Evolutionary conservation across 768 basidiomycete species (phyloP), one percentile per base, ranked within the genome.

Genomic region (Rhodotorula graminis): DNA sequence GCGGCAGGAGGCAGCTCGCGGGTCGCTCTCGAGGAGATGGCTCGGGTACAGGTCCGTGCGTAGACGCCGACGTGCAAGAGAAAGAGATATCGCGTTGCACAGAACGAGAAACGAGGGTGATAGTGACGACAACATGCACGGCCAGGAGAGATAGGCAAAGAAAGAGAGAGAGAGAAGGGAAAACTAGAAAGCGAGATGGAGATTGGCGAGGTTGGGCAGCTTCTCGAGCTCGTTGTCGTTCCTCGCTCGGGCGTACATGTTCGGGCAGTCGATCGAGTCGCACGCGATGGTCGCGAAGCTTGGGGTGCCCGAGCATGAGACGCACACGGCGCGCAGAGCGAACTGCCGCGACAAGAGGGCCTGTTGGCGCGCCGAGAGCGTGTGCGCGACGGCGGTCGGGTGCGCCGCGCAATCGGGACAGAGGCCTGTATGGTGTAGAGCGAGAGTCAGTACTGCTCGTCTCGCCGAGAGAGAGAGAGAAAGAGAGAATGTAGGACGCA

Each of bases 261-360:
- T 70, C 0, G 89, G 86, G 79, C 94, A 98, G 78, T 96, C 93
- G 59, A 91, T 82, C 15, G 91, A 92, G 77, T 90, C 88, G 81
- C 94, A 98, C 47, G 85, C 80, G 59, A 88, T 85, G 1, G 85
- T 84, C 67, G 92, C 91, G 21, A 81, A 82, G 9, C 83, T 81
- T 4, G 87, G 84, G 7, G 82, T 70, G 23, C 18, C 82, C 9
- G 88, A 83, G 80, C 94, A 98, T 5, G 88, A 86, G 15, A 83
- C 82, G 79, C 94, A 98, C 46, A 93, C 83, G 7, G 81, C 82
- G 56, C 93, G 90, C 8, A 87, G 81, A n/a, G 86, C 82, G 27
- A 81, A 76, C 2, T 90, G 80, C 33, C 85, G 86, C 40, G 81
- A 80, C 73, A 91, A 87, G 23, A 86, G 85, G 21, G 82, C 81